Conservation (phyloP, 106 monocot genomes). For the Dendrobium officinale region DNA sequence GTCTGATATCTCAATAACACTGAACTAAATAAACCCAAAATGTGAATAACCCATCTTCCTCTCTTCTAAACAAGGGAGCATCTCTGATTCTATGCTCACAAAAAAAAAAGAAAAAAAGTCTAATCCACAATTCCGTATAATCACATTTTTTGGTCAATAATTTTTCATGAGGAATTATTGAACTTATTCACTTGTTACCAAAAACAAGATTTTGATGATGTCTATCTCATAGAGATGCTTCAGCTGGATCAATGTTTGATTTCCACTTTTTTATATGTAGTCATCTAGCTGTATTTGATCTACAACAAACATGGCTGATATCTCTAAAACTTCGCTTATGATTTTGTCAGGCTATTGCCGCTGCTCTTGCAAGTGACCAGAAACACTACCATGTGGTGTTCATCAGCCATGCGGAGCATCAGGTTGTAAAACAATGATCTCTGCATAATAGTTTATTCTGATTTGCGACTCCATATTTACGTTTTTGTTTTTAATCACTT, state of each 20-base stretch:
- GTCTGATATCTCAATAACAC: background rate
- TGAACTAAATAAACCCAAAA: background rate
- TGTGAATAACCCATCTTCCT: background rate
- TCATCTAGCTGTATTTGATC: background rate
- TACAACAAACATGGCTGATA: background rate
- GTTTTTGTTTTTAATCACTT: conserved; percentile 3
- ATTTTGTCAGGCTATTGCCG: conserved; percentile 57
- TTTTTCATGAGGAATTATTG: background rate
- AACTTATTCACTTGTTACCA: background rate
- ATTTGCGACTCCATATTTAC: background rate
- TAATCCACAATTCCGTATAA: background rate
- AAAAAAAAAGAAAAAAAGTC: too few species aligned
- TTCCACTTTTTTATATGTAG: background rate
- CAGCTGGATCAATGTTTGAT: background rate
- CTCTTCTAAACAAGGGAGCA: background rate
- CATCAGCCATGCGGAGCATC: conserved; percentile 71
- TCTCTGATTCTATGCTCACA: background rate
- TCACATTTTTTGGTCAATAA: background rate
- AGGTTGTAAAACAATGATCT: conserved; percentile 21
- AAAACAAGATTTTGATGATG: background rate
- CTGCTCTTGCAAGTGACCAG: conserved; percentile 42
- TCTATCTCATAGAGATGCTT: background rate
- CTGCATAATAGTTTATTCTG: background rate
- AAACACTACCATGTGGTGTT: conserved; percentile 43
- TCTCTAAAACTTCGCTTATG: background rate